These are phyloP conservation scores for Thermothielavioides terrestris DNA, from an alignment of 495 filamentous ascomycete genomes.

Conservation along the genomic window DNA sequence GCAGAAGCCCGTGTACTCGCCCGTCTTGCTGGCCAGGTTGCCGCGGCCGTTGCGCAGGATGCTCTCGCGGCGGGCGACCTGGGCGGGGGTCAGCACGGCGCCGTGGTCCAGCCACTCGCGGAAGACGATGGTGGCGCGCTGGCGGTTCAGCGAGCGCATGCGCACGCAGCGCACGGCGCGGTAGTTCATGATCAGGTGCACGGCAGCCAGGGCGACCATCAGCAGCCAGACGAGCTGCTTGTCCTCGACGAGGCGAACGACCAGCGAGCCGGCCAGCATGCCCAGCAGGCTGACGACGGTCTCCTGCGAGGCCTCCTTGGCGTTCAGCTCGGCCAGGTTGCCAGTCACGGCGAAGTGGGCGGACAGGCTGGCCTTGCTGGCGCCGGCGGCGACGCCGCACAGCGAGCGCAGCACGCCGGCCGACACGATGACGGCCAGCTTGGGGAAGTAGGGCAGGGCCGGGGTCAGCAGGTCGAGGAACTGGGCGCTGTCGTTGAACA, in stretches of 20 bases:
- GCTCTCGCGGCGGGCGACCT: slow-evolving; percentile 57
- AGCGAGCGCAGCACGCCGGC: slow-evolving; percentile 71
- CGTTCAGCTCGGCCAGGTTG: slow-evolving; percentile 92
- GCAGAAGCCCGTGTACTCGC: slow-evolving; percentile 37
- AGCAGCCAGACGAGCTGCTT: slow-evolving; percentile 65
- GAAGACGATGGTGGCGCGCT: slow-evolving; percentile 75
- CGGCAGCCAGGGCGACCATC: slow-evolving; percentile 58
- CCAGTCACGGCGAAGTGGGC: slow-evolving; percentile 84
- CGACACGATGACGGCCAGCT: slow-evolving; percentile 62
- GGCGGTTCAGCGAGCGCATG: slow-evolving; percentile 80
- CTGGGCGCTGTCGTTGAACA: slow-evolving; percentile 90
- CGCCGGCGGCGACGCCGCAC: slow-evolving; percentile 83
- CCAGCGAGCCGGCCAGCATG: slow-evolving; percentile 76
- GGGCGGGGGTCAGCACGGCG: slow-evolving; percentile 49
- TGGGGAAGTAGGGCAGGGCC: slow-evolving; percentile 56
- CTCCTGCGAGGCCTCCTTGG: slow-evolving; percentile 93
- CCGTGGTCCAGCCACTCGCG: slow-evolving; percentile 48
- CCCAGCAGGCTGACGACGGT: slow-evolving; percentile 86
- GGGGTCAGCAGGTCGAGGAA: slow-evolving; percentile 83
- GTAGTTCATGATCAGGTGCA: slow-evolving; percentile 79
- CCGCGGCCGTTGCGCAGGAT: slow-evolving; percentile 57
- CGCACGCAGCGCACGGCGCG: slow-evolving; percentile 73
- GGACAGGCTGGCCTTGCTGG: slow-evolving; percentile 82
- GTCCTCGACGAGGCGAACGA: slow-evolving; percentile 67
- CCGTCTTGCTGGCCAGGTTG: slow-evolving; percentile 37